A percentile compares a stretch with the other conserved stretches of the same genome.
Conservation (phyloP, 129 eudicot species). For the Rutidosis leptorrhynchoides region DNA sequence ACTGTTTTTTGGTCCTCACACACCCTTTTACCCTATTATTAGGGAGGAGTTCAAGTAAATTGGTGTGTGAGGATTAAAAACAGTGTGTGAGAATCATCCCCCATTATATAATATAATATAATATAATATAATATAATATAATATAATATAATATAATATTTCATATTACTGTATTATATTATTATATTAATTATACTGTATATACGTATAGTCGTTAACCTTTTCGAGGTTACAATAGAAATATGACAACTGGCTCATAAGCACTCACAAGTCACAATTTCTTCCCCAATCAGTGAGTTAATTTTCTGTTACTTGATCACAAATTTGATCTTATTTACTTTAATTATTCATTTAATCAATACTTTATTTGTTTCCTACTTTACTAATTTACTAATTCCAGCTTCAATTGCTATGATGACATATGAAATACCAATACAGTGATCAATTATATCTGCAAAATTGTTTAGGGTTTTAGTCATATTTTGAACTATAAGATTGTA, state of each 20-base stretch:
- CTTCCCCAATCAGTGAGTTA: conserved; percentile 21
- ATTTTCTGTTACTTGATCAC: conserved; percentile 11
- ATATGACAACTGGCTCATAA: conserved; percentile 22
- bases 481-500: not conserved
- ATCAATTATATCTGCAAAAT: not conserved
- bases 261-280: conserved; percentile 21
- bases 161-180: too few species aligned
- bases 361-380: not conserved
- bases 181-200: too few species aligned
- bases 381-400: not conserved
- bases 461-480: conserved; percentile 21
- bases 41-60: too few species aligned
- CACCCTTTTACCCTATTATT: too few species aligned
- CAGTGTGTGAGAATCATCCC: too few species aligned
- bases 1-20: too few species aligned
- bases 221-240: conserved; percentile 2
- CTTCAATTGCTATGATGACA: conserved; percentile 4
- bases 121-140: too few species aligned
- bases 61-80: too few species aligned
- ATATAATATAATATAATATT: too few species aligned
- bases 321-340: conserved; percentile 13
- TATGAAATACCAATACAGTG: not conserved
- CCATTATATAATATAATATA: too few species aligned
- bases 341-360: not conserved
- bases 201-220: not conserved